Conservation (phyloP, 768 basidiomycete genomes). For the Serendipita sp. region DNA sequence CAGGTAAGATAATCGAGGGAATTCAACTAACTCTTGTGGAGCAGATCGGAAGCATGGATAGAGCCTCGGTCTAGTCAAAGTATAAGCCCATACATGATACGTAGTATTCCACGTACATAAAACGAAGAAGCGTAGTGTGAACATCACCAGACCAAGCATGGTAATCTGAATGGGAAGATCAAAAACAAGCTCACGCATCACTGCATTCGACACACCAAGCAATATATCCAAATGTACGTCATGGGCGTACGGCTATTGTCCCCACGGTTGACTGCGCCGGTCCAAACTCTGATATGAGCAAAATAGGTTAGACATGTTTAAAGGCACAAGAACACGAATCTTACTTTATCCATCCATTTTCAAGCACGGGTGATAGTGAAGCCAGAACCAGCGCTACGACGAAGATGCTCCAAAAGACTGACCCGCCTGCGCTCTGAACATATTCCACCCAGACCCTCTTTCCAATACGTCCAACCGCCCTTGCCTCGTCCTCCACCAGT, state of each 20-base stretch:
- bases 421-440: slow-evolving; percentile 36
- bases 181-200: not conserved
- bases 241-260: slow-evolving; percentile 27
- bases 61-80: slow-evolving; percentile 43
- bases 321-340: not conserved
- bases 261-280: slow-evolving; percentile 28
- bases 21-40: slow-evolving; percentile 43
- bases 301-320: not conserved
- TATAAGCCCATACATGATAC: not conserved
- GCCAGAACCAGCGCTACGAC: slow-evolving; percentile 13
- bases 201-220: slow-evolving; percentile 27
- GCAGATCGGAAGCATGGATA: slow-evolving; percentile 59
- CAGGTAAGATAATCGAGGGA: not conserved
- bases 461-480: slow-evolving; percentile 57
- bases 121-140: slow-evolving; percentile 49
- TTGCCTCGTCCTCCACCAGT: slow-evolving; percentile 48
- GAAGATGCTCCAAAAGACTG: slow-evolving; percentile 14
- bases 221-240: slow-evolving; percentile 60
- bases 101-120: slow-evolving; percentile 35
- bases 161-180: slow-evolving; percentile 10
- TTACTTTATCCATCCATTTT: slow-evolving; percentile 21
- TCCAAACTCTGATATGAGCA: slow-evolving; percentile 32
- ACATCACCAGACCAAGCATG: slow-evolving; percentile 32
- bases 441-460: slow-evolving; percentile 50
- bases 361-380: slow-evolving; percentile 17